Conservation (phyloP, 2,329 filamentous ascomycete genomes). For the Daldinia sp. region DNA sequence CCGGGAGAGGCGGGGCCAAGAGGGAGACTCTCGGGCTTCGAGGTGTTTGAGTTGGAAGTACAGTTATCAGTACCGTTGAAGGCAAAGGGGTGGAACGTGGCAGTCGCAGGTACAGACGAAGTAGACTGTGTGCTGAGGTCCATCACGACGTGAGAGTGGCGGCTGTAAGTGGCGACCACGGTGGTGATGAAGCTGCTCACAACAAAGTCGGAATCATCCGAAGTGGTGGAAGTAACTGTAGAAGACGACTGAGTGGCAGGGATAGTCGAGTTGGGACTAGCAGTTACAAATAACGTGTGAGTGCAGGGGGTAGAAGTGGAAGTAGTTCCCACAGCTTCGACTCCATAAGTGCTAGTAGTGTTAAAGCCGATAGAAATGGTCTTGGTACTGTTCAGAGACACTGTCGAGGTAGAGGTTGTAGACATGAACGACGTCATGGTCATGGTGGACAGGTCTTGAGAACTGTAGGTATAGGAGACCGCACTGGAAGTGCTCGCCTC, state of each 20-base stretch:
- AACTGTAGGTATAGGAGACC: neutral
- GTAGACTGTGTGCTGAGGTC: neutral
- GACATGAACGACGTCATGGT: neutral
- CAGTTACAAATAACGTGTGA: slow-evolving; percentile 2
- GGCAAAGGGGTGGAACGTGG: neutral
- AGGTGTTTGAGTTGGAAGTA: neutral
- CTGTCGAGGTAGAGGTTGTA: neutral
- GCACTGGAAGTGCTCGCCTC: neutral
- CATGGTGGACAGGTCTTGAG: neutral
- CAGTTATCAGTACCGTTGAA: slow-evolving; percentile 1
- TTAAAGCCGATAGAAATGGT: slow-evolving; percentile 11
- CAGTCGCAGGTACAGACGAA: neutral
- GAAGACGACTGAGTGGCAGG: neutral
- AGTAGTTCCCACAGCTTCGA: neutral
- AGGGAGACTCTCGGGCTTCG: slow-evolving; percentile 3
- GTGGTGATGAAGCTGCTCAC: slow-evolving; percentile 13
- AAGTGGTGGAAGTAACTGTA: neutral
- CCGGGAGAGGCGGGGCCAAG: slow-evolving; percentile 7
- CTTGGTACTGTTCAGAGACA: neutral
- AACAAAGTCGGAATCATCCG: slow-evolving; percentile 1
- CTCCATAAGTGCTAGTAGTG: slow-evolving; percentile 12
- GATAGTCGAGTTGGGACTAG: slow-evolving; percentile 9
- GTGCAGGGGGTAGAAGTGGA: slow-evolving; percentile 1
- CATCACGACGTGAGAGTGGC: slow-evolving; percentile 5
- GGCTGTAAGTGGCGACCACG: slow-evolving; percentile 15